These are phyloP conservation scores for Paratinospora sagittata DNA, from an alignment of 164 flowering plant species.

Conservation along the genomic window DNA sequence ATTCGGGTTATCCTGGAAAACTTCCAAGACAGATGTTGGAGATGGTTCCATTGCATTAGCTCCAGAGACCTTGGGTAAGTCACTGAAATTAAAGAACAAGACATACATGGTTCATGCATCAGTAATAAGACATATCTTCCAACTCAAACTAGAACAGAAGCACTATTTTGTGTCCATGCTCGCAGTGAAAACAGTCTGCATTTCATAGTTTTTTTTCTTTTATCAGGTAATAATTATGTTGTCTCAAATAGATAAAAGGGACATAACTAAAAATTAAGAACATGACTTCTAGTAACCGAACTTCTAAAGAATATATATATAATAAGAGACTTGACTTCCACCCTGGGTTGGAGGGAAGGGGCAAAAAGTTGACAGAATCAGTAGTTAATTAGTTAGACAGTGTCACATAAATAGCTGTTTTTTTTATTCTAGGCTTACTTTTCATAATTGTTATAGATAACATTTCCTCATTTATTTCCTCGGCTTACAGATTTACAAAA, in stretches of 20 bases:
- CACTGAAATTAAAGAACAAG: slow-evolving; percentile 37
- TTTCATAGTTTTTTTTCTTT: not conserved
- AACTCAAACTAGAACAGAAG: slow-evolving; percentile 1
- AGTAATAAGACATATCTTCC: not conserved
- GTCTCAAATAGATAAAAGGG: not conserved
- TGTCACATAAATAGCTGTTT: not conserved
- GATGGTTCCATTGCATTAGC: slow-evolving; percentile 40
- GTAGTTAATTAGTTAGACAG: not conserved
- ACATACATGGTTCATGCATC: not conserved
- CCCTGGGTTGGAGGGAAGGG: too few species aligned
- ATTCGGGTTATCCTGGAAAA: slow-evolving; percentile 44
- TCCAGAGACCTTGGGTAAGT: slow-evolving; percentile 35
- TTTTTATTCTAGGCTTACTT: not conserved
- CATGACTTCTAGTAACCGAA: not conserved
- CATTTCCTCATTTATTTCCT: not conserved
- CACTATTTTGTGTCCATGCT: not conserved
- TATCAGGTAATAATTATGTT: not conserved
- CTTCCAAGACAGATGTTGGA: slow-evolving; percentile 41
- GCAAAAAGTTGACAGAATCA: not conserved
- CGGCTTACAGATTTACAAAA: not conserved
- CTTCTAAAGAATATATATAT: not conserved
- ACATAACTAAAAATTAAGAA: not conserved
- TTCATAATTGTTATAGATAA: not conserved
- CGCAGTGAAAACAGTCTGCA: not conserved
- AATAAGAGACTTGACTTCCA: too few species aligned